Evolutionary conservation across 2,329 filamentous ascomycete species (phyloP).

Genomic region (Penicillium hesseltinei): DNA sequence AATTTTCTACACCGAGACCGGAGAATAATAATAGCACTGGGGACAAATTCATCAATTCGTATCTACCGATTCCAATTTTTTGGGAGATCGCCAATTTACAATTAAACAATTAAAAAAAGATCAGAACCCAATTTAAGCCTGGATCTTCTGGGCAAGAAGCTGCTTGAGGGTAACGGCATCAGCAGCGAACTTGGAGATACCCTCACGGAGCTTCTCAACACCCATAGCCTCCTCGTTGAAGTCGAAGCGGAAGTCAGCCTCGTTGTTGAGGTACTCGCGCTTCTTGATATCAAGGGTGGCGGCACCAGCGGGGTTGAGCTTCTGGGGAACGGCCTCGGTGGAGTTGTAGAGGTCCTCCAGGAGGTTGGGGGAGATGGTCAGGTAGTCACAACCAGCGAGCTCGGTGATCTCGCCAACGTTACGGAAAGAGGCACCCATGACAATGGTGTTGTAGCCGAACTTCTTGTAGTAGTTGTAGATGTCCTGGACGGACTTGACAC

Average conservation of each 20-base stretch:
- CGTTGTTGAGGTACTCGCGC: constrained; percentile 86
- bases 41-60: constrained; percentile 28
- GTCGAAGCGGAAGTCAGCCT: constrained; percentile 91
- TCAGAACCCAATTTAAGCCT: constrained; percentile 36
- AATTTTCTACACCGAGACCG: not conserved
- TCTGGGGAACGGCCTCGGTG: constrained; percentile 77
- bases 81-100: constrained; percentile 29
- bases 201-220: constrained; percentile 97
- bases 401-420: constrained; percentile 96
- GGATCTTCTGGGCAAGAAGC: constrained; percentile 84
- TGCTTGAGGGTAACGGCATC: constrained; percentile 92
- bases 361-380: constrained; percentile 96
- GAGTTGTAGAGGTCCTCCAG: constrained; percentile 94
- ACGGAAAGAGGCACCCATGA: constrained; percentile 99
- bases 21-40: constrained; percentile 1
- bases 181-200: constrained; percentile 98
- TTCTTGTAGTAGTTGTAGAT: constrained; percentile 99
- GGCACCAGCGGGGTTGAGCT: constrained; percentile 74
- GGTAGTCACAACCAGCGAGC: constrained; percentile 96
- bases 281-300: constrained; percentile 72
- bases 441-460: constrained; percentile 97
- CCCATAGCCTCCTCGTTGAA: constrained; percentile 99
- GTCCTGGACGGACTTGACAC: constrained; percentile 85
- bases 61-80: constrained; percentile 28
- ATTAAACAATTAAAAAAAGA: constrained; percentile 11